Base-by-base conservation (phyloP, 306 rosid species). In the Ochetophila trinervis region DNA sequence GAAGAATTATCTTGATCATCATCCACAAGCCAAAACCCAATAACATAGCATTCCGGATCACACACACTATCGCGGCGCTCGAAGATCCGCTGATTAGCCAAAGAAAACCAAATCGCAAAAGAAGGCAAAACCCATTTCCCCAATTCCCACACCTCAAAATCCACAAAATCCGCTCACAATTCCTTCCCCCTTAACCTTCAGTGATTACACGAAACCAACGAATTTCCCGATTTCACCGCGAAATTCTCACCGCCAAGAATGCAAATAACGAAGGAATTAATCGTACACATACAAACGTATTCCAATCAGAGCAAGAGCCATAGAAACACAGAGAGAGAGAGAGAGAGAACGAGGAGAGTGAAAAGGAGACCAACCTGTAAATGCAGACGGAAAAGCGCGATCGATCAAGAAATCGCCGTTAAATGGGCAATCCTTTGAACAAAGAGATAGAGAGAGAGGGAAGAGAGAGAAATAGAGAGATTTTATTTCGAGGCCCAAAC, bases 401-500 rank as follows among this genome's bases (percentile, higher is more conserved):
- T 66, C 52, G 51, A 8, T 6, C 14, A n/a, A 57, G 13, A 52
- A 56, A 67, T 42, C 44, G 55, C 21, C 2, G 32, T 4, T 10
- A 40, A 44, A 30, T 23, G 55, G 55, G 21, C 55, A 67, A 40
- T 67, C 72, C 30, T 51, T 30, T 4, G 45, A 27, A 27, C 32
- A 27, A 27, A 27, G 54, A 42, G 37, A 42, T 40, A 55, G 69
- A 37, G 50, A 19, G 24, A 12, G 22, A 42, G 24, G 5, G 22
- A 18, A 66, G 64, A 66, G 62, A 66, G 71, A 54, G 5, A 24
- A 22, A 17, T 8, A 53, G 57, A 57, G 2, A 30, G 51, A n/a
- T 63, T 23, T 35, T 35, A 35, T 35, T 53, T 66, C 71, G 71
- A 67, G 57, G 72, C 27, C 44, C 57, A 36, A 44, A 67, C 55